A percentile compares a stretch with the other conserved stretches of the same genome.
Conservation (phyloP, 345 rosid species). For the Citrus australasica region DNA sequence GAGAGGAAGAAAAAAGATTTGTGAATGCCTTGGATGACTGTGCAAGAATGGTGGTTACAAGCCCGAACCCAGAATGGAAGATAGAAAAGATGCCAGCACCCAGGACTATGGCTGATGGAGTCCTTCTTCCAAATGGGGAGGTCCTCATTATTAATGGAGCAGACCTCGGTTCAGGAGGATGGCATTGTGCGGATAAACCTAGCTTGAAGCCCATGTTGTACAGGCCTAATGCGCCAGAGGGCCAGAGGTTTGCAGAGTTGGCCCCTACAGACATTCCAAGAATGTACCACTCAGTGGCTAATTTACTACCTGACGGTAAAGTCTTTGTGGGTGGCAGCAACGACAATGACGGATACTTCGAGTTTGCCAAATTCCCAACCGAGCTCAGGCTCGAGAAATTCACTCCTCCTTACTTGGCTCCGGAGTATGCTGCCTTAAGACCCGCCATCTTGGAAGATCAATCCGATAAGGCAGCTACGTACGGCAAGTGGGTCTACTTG, state of each 20-base stretch:
- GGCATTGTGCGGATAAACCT: slow-evolving; percentile 66
- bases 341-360: slow-evolving; percentile 61
- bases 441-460: slow-evolving; percentile 24
- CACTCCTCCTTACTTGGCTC: slow-evolving; percentile 69
- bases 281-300: slow-evolving; percentile 65
- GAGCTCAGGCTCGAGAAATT: slow-evolving; percentile 74
- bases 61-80: slow-evolving; percentile 51
- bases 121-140: slow-evolving; percentile 70
- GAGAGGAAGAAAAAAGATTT: slow-evolving; percentile 15
- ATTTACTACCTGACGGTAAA: slow-evolving; percentile 61
- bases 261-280: slow-evolving; percentile 46
- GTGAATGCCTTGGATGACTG: slow-evolving; percentile 36
- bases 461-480: slow-evolving; percentile 14
- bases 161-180: slow-evolving; percentile 57
- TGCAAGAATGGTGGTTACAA: slow-evolving; percentile 38
- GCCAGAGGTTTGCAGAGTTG: slow-evolving; percentile 36
- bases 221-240: slow-evolving; percentile 17
- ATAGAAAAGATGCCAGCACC: slow-evolving; percentile 59
- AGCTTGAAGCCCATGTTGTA: slow-evolving; percentile 57
- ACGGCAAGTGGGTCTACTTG: slow-evolving; percentile 23
- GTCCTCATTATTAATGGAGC: slow-evolving; percentile 59
- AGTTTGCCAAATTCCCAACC: slow-evolving; percentile 54
- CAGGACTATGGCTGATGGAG: slow-evolving; percentile 69
- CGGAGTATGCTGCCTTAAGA: slow-evolving; percentile 18
- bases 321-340: slow-evolving; percentile 70